Percentiles rank a stretch among this genome's conserved stretches.
Conservation (phyloP, 257 asterid genomes). For the Linaria vulgaris region DNA sequence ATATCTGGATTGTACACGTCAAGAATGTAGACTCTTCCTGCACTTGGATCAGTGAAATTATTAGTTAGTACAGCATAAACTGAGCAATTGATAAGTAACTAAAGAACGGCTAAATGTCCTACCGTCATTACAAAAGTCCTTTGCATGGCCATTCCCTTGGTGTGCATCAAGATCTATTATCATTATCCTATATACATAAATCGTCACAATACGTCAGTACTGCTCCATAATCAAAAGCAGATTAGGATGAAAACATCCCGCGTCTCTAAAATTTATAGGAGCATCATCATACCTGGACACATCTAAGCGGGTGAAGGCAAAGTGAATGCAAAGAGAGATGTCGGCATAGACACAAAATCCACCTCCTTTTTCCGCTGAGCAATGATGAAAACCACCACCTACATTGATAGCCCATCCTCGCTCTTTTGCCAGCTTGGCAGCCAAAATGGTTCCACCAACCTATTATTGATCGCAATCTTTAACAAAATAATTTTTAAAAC, state of each 20-base stretch:
- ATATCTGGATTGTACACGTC: conserved; percentile 93
- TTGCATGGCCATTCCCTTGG: conserved; percentile 97
- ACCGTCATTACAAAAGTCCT: conserved; percentile 79
- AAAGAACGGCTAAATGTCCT: conserved; percentile 34
- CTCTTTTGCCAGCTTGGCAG: conserved; percentile 94
- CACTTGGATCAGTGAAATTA: conserved; percentile 27
- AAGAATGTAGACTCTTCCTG: conserved; percentile 92
- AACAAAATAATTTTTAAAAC: conserved; percentile 7
- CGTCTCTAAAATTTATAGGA: not conserved
- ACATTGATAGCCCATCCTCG: conserved; percentile 97
- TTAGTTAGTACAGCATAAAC: conserved; percentile 17
- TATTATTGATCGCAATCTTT: conserved; percentile 27
- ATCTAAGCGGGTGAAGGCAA: conserved; percentile 62
- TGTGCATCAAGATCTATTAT: conserved; percentile 98
- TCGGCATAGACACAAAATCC: conserved; percentile 96
- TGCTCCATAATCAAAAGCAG: conserved; percentile 14
- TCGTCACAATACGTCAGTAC: conserved; percentile 26
- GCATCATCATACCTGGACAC: conserved; percentile 62
- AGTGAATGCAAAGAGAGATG: conserved; percentile 85
- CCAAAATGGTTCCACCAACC: conserved; percentile 96
- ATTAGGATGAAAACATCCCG: not conserved
- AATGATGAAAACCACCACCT: conserved; percentile 98
- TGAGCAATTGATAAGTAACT: conserved; percentile 17
- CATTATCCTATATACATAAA: conserved; percentile 67
- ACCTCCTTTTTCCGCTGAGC: conserved; percentile 86